A percentile compares a stretch with the other conserved stretches of the same genome.
Evolutionary conservation across 345 rosid species (phyloP).

Genomic region (Cochlearia excelsa): DNA sequence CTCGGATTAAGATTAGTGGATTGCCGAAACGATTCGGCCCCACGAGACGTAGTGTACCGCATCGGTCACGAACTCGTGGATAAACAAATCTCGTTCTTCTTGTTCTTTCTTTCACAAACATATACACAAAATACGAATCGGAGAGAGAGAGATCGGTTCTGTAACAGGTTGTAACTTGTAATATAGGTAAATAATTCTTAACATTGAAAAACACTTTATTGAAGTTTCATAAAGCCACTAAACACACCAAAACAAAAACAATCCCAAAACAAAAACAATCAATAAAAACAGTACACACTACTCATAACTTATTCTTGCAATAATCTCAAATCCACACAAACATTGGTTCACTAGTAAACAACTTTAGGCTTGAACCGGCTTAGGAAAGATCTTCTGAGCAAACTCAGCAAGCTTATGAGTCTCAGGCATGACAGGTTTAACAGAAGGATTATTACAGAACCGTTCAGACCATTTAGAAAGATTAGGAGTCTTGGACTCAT

Average conservation of each 20-base stretch:
- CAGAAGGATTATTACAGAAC: conserved; percentile 58
- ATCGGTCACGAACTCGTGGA: too few relatives aligned
- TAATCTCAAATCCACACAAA: conserved; percentile 6
- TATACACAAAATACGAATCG: too few relatives aligned
- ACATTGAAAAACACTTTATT: too few relatives aligned
- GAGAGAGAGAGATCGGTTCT: too few relatives aligned
- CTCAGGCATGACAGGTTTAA: conserved; percentile 64
- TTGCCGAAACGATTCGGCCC: too few relatives aligned
- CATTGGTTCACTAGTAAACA: neutral
- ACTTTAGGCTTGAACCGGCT: conserved; percentile 5
- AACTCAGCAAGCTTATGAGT: conserved; percentile 63
- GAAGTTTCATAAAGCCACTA: neutral
- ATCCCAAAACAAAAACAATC: neutral
- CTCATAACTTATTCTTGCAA: conserved; percentile 23
- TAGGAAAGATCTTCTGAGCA: conserved; percentile 28
- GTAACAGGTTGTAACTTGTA: too few relatives aligned
- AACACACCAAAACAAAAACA: neutral
- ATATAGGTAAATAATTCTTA: too few relatives aligned
- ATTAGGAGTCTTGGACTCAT: conserved; percentile 50
- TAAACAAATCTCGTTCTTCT: too few relatives aligned
- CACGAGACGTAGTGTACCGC: too few relatives aligned
- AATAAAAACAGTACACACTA: neutral
- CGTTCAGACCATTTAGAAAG: conserved; percentile 57
- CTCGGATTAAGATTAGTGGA: too few relatives aligned
- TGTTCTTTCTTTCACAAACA: too few relatives aligned